Conservation (phyloP, 345 rosid species). For the Citrus glauca region DNA sequence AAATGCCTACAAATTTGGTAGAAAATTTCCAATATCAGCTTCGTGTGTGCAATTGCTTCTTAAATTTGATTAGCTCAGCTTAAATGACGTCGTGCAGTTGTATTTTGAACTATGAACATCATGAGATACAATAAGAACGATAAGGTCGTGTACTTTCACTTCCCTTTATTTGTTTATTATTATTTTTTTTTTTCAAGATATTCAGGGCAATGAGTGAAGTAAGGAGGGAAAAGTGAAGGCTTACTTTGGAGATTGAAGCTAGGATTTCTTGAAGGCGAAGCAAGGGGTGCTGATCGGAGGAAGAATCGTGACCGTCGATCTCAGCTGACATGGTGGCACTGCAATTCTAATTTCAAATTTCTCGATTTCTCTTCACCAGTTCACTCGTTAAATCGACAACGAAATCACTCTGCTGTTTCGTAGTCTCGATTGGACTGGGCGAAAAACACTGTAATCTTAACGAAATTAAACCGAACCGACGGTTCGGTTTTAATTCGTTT, state of each 20-base stretch:
- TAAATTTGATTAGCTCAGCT: neutral
- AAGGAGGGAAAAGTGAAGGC: slow-evolving; percentile 10
- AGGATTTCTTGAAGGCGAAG: slow-evolving; percentile 42
- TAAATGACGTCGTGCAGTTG: neutral
- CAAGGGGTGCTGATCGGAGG: slow-evolving; percentile 18
- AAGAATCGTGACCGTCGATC: slow-evolving; percentile 21
- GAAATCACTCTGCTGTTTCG: too few relatives aligned
- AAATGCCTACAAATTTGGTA: slow-evolving; percentile 27
- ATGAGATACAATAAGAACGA: too few relatives aligned
- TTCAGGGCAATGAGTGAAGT: neutral
- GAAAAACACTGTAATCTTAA: too few relatives aligned
- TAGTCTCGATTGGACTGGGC: too few relatives aligned
- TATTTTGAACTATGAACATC: too few relatives aligned
- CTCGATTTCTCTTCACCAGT: neutral
- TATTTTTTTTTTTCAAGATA: too few relatives aligned
- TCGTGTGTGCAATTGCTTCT: neutral
- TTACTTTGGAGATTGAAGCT: slow-evolving; percentile 43
- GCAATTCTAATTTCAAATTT: neutral
- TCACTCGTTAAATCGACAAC: too few relatives aligned
- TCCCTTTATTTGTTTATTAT: too few relatives aligned
- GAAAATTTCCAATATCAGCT: neutral
- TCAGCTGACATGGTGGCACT: slow-evolving; percentile 19
- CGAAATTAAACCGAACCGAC: too few relatives aligned
- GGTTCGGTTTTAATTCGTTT: too few relatives aligned
- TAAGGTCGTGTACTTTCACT: neutral